These are phyloP conservation scores for Fremontodendron californicum DNA, from an alignment of 345 rosid species.

Conservation along the genomic window DNA sequence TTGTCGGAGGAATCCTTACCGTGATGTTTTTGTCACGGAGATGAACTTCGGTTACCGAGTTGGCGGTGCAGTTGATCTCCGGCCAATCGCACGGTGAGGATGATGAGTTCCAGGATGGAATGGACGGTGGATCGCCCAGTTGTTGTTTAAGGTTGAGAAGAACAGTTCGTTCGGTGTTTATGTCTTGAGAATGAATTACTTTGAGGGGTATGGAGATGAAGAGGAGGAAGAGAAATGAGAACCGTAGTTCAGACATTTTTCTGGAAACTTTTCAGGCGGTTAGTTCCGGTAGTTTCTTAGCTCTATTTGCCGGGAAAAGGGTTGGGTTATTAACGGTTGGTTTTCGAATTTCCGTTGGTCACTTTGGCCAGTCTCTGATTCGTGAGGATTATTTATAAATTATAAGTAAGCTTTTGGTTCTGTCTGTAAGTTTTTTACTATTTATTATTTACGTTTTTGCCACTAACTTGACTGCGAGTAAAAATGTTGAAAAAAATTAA, in stretches of 20 bases:
- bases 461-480: neutral
- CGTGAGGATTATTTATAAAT: neutral
- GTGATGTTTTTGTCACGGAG: constrained; percentile 40
- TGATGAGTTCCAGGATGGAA: constrained; percentile 60
- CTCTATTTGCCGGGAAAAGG: neutral
- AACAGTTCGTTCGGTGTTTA: constrained; percentile 28
- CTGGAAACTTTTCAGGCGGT: neutral
- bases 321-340: neutral
- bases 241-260: neutral
- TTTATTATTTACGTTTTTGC: neutral
- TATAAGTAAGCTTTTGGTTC: neutral
- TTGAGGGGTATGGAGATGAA: constrained; percentile 36
- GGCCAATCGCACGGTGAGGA: constrained; percentile 70
- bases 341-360: neutral
- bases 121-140: constrained; percentile 55
- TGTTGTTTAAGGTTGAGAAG: constrained; percentile 50
- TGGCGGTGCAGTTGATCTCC: constrained; percentile 38
- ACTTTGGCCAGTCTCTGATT: neutral
- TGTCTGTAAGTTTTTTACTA: neutral
- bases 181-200: constrained; percentile 50
- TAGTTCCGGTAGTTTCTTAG: neutral
- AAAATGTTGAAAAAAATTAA: too few relatives aligned
- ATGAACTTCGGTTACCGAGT: constrained; percentile 38
- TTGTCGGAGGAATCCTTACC: constrained; percentile 39
- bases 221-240: constrained; percentile 25